Conservation (phyloP, 1,139 yeast species). For the Yamadazyma atmosphaerica region DNA sequence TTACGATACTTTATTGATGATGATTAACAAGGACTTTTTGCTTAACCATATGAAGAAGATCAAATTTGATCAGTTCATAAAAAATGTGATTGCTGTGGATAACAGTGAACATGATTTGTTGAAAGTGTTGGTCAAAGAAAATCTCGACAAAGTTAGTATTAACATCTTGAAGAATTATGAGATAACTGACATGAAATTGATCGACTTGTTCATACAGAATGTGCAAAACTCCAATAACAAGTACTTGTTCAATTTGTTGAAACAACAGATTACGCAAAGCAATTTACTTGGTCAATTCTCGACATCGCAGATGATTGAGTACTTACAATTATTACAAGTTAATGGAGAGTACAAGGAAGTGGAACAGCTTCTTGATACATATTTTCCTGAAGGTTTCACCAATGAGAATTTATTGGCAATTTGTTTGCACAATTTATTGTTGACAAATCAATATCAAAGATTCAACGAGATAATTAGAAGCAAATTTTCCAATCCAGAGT, state of each 20-base stretch:
- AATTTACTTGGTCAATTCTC: conserved; percentile 4
- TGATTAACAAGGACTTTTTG: conserved; percentile 32
- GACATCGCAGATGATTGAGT: conserved; percentile 6
- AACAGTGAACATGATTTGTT: conserved; percentile 16
- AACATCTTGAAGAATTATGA: conserved; percentile 16
- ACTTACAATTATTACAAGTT: conserved; percentile 8
- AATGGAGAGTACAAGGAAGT: conserved; percentile 8
- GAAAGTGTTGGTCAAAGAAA: conserved; percentile 21
- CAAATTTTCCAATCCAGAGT: conserved; percentile 5
- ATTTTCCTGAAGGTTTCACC: conserved; percentile 1
- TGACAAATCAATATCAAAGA: conserved; percentile 14
- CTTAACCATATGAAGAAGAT: conserved; percentile 21
- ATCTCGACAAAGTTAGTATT: conserved; percentile 31
- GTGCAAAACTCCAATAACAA: conserved; percentile 11
- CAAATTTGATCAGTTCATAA: conserved; percentile 24
- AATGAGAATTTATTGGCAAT: conserved; percentile 2
- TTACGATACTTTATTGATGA: conserved; percentile 33
- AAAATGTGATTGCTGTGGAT: conserved; percentile 12
- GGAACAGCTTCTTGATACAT: conserved; percentile 5
- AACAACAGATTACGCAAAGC: neutral
- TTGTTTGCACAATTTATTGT: conserved; percentile 15
- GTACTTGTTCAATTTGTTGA: conserved; percentile 10
- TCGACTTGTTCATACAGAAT: conserved; percentile 7
- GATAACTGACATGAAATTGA: conserved; percentile 7
- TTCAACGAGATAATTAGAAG: conserved; percentile 11